phyloP scores from a whole-genome alignment of 352 stramenopile species.

The Phytophthora foliorum region DNA sequence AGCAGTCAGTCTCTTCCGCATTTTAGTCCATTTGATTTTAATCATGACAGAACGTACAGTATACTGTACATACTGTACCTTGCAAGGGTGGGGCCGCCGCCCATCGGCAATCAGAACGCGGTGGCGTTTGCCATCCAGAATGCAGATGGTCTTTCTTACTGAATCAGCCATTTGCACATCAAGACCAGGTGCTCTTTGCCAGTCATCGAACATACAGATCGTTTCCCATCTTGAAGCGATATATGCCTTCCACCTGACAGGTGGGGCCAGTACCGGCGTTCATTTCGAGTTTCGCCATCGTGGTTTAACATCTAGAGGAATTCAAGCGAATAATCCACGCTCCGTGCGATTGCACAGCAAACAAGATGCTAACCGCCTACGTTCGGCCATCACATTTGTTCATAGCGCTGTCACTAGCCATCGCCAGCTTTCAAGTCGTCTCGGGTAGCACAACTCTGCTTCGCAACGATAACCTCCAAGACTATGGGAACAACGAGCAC shows the following conservation, averaged over 20 bases:
- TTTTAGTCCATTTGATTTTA: too few relatives aligned
- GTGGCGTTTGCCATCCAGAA: too few relatives aligned
- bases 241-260: too few relatives aligned
- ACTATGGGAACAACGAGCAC: too few relatives aligned
- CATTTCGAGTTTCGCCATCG: slow-evolving; percentile 21
- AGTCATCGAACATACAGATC: slow-evolving; percentile 10
- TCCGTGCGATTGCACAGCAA: too few relatives aligned
- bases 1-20: too few relatives aligned
- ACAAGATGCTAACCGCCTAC: neutral
- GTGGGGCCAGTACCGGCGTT: too few relatives aligned
- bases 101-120: too few relatives aligned
- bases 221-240: neutral
- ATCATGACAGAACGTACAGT: too few relatives aligned
- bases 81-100: too few relatives aligned
- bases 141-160: slow-evolving; percentile 25
- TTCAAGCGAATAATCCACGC: neutral
- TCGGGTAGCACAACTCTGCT: slow-evolving; percentile 6
- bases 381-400: neutral
- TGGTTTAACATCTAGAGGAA: slow-evolving; percentile 7
- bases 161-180: slow-evolving; percentile 18
- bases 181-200: slow-evolving; percentile 27
- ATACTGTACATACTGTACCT: too few relatives aligned
- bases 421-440: slow-evolving; percentile 8
- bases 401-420: slow-evolving; percentile 10
- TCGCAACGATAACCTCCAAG: neutral